Percentiles rank a stretch among this genome's conserved stretches.
phyloP scores from a whole-genome alignment of 768 basidiomycete species.

The Termitomyces sp. region DNA sequence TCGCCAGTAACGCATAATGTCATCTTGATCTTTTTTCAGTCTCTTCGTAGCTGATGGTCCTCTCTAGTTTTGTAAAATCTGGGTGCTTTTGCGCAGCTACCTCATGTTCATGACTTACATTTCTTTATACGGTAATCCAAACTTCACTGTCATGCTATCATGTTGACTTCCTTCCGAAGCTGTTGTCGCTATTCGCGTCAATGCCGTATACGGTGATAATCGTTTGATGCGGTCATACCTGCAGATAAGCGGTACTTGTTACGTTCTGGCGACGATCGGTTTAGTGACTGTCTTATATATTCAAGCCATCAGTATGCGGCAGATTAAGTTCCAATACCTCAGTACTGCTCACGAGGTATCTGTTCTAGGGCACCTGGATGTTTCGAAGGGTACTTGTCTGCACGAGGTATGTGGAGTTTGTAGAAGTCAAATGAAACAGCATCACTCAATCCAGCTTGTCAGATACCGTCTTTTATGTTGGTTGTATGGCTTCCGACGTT shows the following conservation, averaged over 20 bases:
- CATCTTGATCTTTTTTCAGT: not conserved
- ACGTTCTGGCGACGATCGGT: constrained; percentile 1
- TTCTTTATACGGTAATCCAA: constrained; percentile 2
- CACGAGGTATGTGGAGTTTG: not conserved
- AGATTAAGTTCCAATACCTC: not conserved
- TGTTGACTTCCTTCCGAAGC: not conserved
- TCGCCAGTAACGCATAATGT: not conserved
- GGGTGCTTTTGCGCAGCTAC: constrained; percentile 7
- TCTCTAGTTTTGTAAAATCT: constrained; percentile 12
- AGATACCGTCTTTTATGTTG: constrained; percentile 10
- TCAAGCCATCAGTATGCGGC: not conserved
- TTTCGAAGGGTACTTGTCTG: not conserved
- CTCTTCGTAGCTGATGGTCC: not conserved
- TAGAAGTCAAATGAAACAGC: not conserved
- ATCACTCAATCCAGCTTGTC: not conserved
- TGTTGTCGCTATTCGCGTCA: constrained; percentile 10
- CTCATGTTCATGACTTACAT: constrained; percentile 9
- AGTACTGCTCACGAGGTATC: not conserved
- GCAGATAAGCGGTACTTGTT: constrained; percentile 6
- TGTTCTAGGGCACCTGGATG: not conserved
- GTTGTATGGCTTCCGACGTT: constrained; percentile 11
- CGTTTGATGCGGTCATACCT: not conserved
- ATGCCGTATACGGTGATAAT: constrained; percentile 4
- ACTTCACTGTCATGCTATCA: not conserved
- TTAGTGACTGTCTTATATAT: constrained; percentile 1